phyloP scores from a whole-genome alignment of 140 eudicot species.

The Anethum foeniculum region DNA sequence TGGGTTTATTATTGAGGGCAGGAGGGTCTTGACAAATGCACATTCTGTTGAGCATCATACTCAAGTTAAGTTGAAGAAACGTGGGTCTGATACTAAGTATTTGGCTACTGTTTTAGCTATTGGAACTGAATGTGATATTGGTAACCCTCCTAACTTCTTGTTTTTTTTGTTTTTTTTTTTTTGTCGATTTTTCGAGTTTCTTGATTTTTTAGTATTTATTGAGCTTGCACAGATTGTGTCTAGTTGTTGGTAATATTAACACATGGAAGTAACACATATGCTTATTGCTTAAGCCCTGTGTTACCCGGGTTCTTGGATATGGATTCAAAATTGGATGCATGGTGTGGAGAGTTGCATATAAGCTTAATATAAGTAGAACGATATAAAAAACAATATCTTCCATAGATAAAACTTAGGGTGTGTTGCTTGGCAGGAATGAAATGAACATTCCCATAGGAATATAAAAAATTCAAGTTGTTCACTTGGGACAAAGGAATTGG shows the following conservation, averaged over 20 bases:
- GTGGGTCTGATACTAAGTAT: conserved; percentile 10
- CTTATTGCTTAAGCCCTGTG: neutral
- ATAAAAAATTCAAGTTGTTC: too few species aligned
- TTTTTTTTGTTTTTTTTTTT: neutral
- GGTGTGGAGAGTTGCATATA: neutral
- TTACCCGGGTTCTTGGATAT: too few species aligned
- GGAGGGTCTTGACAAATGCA: conserved; percentile 10
- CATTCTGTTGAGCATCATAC: conserved; percentile 14
- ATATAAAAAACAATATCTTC: too few species aligned
- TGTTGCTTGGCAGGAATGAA: too few species aligned
- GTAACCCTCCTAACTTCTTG: neutral
- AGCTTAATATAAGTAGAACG: too few species aligned
- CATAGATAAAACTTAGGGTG: too few species aligned
- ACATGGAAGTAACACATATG: neutral
- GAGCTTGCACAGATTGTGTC: neutral
- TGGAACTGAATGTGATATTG: conserved; percentile 12
- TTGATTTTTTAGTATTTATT: neutral
- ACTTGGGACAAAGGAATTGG: too few species aligned
- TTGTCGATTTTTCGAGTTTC: neutral
- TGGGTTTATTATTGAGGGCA: conserved; percentile 4
- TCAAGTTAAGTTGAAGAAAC: conserved; percentile 10
- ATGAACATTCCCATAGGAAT: too few species aligned
- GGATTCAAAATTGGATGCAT: too few species aligned
- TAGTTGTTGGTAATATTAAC: neutral
- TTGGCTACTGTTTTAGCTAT: conserved; percentile 10